These are phyloP conservation scores for Aspergillus sclerotiicarbonarius DNA, from an alignment of 495 filamentous ascomycete genomes.

Conservation along the genomic window DNA sequence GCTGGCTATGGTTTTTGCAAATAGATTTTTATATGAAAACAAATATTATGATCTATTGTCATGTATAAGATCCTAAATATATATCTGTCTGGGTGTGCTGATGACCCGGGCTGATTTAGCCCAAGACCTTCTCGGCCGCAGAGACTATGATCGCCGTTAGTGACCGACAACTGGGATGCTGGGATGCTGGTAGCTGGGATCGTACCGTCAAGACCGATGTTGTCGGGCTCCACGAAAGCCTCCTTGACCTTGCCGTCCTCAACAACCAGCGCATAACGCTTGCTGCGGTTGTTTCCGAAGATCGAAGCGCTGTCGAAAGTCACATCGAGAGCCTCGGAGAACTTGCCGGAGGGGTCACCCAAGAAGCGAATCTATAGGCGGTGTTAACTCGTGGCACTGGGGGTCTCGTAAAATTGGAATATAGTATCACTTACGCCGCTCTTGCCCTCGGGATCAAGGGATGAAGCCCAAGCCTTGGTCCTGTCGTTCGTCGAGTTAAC, in stretches of 20 bases:
- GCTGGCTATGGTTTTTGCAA: slow-evolving; percentile 10
- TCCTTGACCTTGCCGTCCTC: slow-evolving; percentile 76
- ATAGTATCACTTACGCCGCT: slow-evolving; percentile 64
- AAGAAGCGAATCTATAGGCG: slow-evolving; percentile 73
- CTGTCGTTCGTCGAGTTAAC: slow-evolving; percentile 36
- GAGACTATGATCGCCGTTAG: slow-evolving; percentile 50
- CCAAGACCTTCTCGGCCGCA: slow-evolving; percentile 70
- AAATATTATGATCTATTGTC: slow-evolving; percentile 10
- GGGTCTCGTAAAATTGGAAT: not conserved
- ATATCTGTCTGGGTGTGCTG: not conserved
- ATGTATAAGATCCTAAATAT: not conserved
- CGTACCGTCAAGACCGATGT: slow-evolving; percentile 81
- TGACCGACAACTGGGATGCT: slow-evolving; percentile 2
- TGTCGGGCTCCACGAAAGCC: slow-evolving; percentile 85
- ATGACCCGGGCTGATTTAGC: slow-evolving; percentile 29
- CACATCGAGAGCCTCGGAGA: slow-evolving; percentile 83
- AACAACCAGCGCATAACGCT: slow-evolving; percentile 82
- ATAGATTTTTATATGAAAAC: slow-evolving; percentile 11
- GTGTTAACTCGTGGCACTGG: not conserved
- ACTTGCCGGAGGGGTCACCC: slow-evolving; percentile 77
- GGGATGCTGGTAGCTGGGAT: not conserved
- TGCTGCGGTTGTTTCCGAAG: slow-evolving; percentile 82
- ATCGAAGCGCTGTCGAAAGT: slow-evolving; percentile 77
- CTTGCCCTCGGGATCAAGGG: slow-evolving; percentile 67
- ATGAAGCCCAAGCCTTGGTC: slow-evolving; percentile 81